A percentile compares a stretch with the other conserved stretches of the same genome.
phyloP scores from a whole-genome alignment of 202 grass and related monocot species.

The Dendrocalamus latiflorus region DNA sequence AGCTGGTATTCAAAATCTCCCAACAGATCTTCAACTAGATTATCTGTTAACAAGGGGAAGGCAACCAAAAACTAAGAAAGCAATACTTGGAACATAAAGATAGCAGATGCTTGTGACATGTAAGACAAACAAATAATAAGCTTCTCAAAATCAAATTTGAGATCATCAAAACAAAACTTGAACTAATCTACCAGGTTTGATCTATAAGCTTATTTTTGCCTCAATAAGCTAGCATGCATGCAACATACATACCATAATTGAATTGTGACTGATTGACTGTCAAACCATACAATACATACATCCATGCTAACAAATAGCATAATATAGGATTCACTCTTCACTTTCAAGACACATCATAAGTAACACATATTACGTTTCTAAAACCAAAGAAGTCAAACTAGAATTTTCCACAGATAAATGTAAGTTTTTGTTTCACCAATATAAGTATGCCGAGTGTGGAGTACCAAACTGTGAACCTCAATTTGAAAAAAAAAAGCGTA shows the following conservation, averaged over 20 bases:
- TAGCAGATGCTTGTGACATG: background rate
- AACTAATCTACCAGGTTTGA: background rate
- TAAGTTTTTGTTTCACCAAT: background rate
- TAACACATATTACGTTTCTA: background rate
- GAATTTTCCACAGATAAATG: background rate
- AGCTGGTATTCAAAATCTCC: slow-evolving; percentile 66
- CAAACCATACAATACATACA: background rate
- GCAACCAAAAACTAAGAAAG: background rate
- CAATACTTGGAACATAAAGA: background rate
- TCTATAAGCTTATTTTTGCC: background rate
- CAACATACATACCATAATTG: too few species aligned
- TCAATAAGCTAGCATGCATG: background rate
- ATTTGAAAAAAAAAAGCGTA: background rate
- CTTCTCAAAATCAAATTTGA: background rate
- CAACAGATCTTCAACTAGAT: slow-evolving; percentile 56
- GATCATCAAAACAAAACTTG: background rate
- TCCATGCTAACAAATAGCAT: background rate
- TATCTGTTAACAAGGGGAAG: slow-evolving; percentile 38
- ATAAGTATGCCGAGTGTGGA: background rate
- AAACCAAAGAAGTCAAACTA: background rate
- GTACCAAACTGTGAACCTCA: background rate
- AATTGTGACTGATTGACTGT: too few species aligned
- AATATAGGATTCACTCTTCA: background rate
- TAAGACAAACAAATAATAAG: background rate
- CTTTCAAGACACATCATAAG: background rate